These are phyloP conservation scores for Vigna unguiculata DNA, from an alignment of 306 rosid genomes.

Conservation along the genomic window DNA sequence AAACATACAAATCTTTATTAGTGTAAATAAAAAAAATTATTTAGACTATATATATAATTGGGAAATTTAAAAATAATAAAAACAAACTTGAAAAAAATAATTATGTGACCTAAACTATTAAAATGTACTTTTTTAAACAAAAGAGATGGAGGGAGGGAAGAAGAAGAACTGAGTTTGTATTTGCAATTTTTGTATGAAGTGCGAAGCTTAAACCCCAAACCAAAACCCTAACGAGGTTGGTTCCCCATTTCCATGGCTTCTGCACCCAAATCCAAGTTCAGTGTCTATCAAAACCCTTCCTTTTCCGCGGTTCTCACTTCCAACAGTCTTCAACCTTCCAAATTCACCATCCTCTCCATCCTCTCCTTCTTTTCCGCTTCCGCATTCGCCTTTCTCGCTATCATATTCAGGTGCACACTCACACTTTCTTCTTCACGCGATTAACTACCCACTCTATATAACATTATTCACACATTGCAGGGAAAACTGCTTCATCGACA, in stretches of 20 bases:
- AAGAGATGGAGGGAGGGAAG: neutral
- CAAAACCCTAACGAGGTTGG: slow-evolving; percentile 41
- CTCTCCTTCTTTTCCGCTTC: slow-evolving; percentile 71
- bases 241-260: slow-evolving; percentile 38
- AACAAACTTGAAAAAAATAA: no score
- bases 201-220: slow-evolving; percentile 22
- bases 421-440: neutral
- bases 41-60: no score
- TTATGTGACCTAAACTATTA: no score
- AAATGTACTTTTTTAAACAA: neutral
- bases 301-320: slow-evolving; percentile 84
- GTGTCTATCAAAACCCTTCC: slow-evolving; percentile 76
- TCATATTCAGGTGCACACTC: slow-evolving; percentile 61
- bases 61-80: no score
- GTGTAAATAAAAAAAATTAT: no score
- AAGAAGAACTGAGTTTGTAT: neutral
- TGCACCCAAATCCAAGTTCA: slow-evolving; percentile 68
- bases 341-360: slow-evolving; percentile 59
- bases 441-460: neutral
- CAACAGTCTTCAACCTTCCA: slow-evolving; percentile 79
- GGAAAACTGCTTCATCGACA: slow-evolving; percentile 61
- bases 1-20: no score
- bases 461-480: slow-evolving; percentile 53
- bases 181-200: neutral
- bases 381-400: slow-evolving; percentile 65